Evolutionary conservation across 2,329 filamentous ascomycete genomes (phyloP), one percentile per base, ranked within the genome.

Genomic region (Nemania abortiva): DNA sequence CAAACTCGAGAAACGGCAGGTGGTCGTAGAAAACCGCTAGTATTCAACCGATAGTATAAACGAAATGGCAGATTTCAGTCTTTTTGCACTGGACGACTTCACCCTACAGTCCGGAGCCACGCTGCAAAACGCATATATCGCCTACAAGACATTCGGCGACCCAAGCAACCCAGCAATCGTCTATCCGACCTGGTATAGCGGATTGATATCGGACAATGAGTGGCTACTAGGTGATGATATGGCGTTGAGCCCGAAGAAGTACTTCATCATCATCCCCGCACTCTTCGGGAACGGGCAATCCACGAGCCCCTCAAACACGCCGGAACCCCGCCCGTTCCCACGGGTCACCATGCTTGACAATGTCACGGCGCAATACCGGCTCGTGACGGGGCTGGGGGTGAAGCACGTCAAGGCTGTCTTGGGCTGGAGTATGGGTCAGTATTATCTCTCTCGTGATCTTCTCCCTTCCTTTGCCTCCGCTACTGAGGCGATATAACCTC

Each of bases 101-200:
- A 81, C 85, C 69, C 87, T 95, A 2, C 87, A 91, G 75, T 89
- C 86, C 29, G 91, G 91, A 47, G 83, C 83, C n/a, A 84, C 81
- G 6, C 84, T 95, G 20, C 84, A 86, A 1, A 79, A 87, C 72
- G 92, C 92, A 1, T 87, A 88, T 75, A 88, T 95, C 63, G 91
- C 92, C 18, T 95, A 93, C 84, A 94, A 92, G 79, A 93, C 92
- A 0, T 91, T 92, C 73, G 92, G 92, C 22, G 83, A 90, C 65
- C 77, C 87, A 0, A 85, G 82, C 0, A 83, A 82, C 6, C 91
- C 92, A 7, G 89, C 89, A 2, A 87, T 95, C 66, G 86, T 95
- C 69, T 95, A 95, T 75, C 92, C 92, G 1, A 90, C 89, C 1
- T 95, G 92, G 92, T 95, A 90, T 77, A 79, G 77, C 62, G 79